Conservation (phyloP, 2,329 filamentous ascomycete genomes). For the Xylogone sp. region DNA sequence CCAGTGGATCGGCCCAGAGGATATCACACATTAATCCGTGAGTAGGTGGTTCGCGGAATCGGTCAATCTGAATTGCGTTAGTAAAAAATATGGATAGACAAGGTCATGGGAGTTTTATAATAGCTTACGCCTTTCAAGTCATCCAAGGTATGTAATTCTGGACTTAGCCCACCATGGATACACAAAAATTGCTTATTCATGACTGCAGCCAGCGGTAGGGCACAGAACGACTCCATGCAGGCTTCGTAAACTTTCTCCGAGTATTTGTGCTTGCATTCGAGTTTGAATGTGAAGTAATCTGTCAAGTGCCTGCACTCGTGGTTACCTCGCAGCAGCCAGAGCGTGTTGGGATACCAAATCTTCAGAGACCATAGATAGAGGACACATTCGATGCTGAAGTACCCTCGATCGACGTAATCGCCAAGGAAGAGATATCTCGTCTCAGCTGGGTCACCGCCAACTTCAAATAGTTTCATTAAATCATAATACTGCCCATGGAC, state of each 20-base stretch:
- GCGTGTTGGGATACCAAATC: slow-evolving; percentile 97
- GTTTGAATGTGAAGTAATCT: slow-evolving; percentile 99
- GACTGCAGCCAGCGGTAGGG: slow-evolving; percentile 85
- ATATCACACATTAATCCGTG: slow-evolving; percentile 99
- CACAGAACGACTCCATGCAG: slow-evolving; percentile 97
- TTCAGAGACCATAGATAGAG: slow-evolving; percentile 97
- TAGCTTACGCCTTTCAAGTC: slow-evolving; percentile 78
- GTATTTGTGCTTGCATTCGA: slow-evolving; percentile 99
- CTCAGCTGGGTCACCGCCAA: slow-evolving; percentile 93
- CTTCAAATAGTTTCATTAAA: slow-evolving; percentile 98
- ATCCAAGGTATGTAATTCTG: slow-evolving; percentile 92
- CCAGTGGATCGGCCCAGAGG: slow-evolving; percentile 95
- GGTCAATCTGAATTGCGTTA: slow-evolving; percentile 67
- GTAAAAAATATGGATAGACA: neutral
- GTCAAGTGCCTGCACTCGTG: slow-evolving; percentile 98
- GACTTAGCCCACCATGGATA: slow-evolving; percentile 94
- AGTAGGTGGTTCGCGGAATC: slow-evolving; percentile 94
- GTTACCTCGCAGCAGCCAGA: slow-evolving; percentile 96
- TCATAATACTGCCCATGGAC: slow-evolving; percentile 99
- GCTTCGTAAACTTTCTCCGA: slow-evolving; percentile 94
- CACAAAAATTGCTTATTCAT: slow-evolving; percentile 99
- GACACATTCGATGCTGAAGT: slow-evolving; percentile 99
- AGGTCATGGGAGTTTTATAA: neutral
- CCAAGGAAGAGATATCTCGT: slow-evolving; percentile 96
- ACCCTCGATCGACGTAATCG: slow-evolving; percentile 96